A percentile compares a stretch with the other conserved stretches of the same genome.
Evolutionary conservation across 306 rosid genomes (phyloP).

Genomic region (Trifolium repens): DNA sequence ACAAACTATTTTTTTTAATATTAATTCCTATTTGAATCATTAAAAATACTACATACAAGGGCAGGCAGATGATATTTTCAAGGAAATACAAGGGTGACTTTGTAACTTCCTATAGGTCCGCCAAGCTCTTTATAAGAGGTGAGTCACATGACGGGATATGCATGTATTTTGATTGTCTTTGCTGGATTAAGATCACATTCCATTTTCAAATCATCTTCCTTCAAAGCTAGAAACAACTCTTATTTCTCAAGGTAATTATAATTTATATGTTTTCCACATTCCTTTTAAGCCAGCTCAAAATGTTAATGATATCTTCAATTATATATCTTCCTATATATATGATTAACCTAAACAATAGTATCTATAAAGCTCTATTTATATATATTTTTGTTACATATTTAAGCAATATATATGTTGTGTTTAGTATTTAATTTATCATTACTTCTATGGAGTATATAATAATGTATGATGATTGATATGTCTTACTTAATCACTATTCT

Average conservation of each 20-base stretch:
- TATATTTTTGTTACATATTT: background rate
- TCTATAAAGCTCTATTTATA: background rate
- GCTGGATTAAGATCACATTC: slow-evolving; percentile 23
- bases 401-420: background rate
- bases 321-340: background rate
- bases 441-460: slow-evolving; percentile 16
- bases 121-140: slow-evolving; percentile 52
- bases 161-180: slow-evolving; percentile 36
- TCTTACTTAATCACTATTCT: background rate
- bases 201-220: slow-evolving; percentile 21
- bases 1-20: too few species aligned
- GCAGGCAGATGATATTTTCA: background rate
- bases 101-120: slow-evolving; percentile 38
- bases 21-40: too few species aligned
- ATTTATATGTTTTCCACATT: background rate
- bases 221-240: slow-evolving; percentile 11
- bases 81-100: slow-evolving; percentile 48
- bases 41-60: background rate
- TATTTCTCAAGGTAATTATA: slow-evolving; percentile 34
- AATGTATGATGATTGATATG: background rate
- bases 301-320: background rate
- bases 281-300: background rate
- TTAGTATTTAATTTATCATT: background rate
- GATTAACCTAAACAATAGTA: background rate
- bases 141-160: slow-evolving; percentile 46